phyloP scores from a whole-genome alignment of 225 moss, liverwort and hornwort genomes.

The Takakia lepidozioides region DNA sequence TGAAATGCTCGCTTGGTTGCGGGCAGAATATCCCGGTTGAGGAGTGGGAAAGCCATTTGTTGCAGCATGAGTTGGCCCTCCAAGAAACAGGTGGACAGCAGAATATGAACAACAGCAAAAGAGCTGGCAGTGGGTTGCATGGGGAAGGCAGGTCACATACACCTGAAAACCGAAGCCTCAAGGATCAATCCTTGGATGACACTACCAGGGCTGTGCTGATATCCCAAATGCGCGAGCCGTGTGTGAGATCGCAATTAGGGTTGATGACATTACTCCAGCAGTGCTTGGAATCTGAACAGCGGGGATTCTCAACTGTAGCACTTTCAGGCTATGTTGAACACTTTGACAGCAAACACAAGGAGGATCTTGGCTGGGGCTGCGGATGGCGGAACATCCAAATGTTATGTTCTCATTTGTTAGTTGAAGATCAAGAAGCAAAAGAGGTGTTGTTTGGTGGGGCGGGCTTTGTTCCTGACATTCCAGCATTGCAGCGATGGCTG shows the following conservation, averaged over 20 bases:
- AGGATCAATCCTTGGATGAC: slow-evolving; percentile 26
- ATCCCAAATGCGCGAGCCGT: slow-evolving; percentile 40
- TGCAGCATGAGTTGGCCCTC: slow-evolving; percentile 37
- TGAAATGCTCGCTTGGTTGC: too few relatives aligned
- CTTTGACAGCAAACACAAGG: slow-evolving; percentile 56
- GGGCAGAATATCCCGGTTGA: too few relatives aligned
- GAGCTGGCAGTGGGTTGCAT: slow-evolving; percentile 20
- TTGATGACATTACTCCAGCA: slow-evolving; percentile 42
- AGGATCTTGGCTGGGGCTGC: slow-evolving; percentile 81
- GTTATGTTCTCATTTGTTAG: slow-evolving; percentile 49
- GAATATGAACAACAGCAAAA: slow-evolving; percentile 19
- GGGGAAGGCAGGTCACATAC: slow-evolving; percentile 9
- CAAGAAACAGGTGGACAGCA: slow-evolving; percentile 19
- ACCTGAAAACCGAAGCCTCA: not conserved
- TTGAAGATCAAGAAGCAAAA: slow-evolving; percentile 28
- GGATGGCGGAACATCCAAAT: slow-evolving; percentile 90
- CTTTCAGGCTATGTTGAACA: slow-evolving; percentile 64
- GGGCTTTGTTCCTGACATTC: slow-evolving; percentile 70
- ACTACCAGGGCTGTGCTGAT: slow-evolving; percentile 29
- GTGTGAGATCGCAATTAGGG: slow-evolving; percentile 31
- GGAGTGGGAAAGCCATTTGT: slow-evolving; percentile 42
- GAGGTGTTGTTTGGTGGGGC: slow-evolving; percentile 57
- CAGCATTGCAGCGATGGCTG: slow-evolving; percentile 63
- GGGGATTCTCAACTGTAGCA: slow-evolving; percentile 32
- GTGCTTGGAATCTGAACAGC: slow-evolving; percentile 44